Conservation (phyloP, 2,329 filamentous ascomycete genomes). For the Colletotrichum eleusines region DNA sequence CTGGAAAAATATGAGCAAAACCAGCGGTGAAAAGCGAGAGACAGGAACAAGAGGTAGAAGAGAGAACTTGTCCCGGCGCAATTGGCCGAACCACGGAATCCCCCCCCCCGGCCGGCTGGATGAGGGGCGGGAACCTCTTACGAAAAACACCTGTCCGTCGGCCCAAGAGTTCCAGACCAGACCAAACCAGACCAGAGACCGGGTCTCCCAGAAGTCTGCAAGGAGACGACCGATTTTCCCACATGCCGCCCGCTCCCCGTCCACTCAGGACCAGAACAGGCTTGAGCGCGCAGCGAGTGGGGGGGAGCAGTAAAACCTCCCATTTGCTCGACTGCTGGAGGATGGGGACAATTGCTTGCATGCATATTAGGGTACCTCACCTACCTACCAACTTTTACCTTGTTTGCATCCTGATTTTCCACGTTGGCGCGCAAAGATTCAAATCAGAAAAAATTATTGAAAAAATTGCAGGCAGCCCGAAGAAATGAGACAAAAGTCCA, state of each 20-base stretch:
- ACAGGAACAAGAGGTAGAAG: neutral
- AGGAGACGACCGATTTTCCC: constrained; percentile 10
- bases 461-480: neutral
- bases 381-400: neutral
- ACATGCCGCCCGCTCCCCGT: constrained; percentile 34
- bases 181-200: neutral
- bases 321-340: constrained; percentile 21
- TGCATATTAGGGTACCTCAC: too few relatives aligned
- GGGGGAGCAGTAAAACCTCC: constrained; percentile 4
- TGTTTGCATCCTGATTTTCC: neutral
- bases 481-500: neutral
- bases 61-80: neutral
- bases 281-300: neutral
- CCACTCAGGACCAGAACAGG: constrained; percentile 12
- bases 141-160: too few relatives aligned
- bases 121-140: too few relatives aligned
- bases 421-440: neutral
- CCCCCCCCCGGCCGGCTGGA: neutral
- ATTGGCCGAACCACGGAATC: constrained; percentile 7
- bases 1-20: neutral
- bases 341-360: constrained; percentile 17
- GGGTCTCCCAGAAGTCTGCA: neutral
- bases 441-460: neutral
- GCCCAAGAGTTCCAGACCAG: neutral
- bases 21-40: constrained; percentile 4